phyloP scores from a whole-genome alignment of 139 green algal genomes.

The Eudorina sp. region DNA sequence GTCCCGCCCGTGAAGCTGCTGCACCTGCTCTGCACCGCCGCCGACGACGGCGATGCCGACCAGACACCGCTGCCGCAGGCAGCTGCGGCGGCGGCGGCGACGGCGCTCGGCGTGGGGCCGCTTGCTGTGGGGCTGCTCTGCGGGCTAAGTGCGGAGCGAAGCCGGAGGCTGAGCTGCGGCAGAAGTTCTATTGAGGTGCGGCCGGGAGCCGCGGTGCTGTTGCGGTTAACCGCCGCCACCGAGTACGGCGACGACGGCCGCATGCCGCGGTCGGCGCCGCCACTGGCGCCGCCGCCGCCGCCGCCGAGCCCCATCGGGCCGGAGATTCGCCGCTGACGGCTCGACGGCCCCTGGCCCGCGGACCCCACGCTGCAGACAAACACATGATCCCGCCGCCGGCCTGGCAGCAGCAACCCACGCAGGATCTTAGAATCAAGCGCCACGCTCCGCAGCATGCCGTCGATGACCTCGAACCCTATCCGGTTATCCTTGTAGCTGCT shows the following conservation, averaged over 20 bases:
- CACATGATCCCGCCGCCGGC: slow-evolving; percentile 10
- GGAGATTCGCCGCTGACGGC: neutral
- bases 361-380: neutral
- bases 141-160: too few species aligned
- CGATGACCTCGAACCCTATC: slow-evolving; percentile 6
- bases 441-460: slow-evolving; percentile 31
- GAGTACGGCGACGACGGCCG: slow-evolving; percentile 16
- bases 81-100: neutral
- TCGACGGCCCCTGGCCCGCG: too few species aligned
- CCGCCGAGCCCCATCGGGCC: neutral
- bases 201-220: too few species aligned
- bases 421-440: slow-evolving; percentile 5
- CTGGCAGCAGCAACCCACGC: slow-evolving; percentile 25
- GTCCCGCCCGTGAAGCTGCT: slow-evolving; percentile 2
- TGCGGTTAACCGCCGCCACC: too few species aligned
- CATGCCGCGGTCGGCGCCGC: neutral
- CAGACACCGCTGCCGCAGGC: neutral
- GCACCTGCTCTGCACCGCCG: too few species aligned
- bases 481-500: slow-evolving; percentile 1
- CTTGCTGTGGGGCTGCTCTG: too few species aligned
- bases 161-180: too few species aligned
- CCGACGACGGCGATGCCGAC: neutral
- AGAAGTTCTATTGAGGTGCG: too few species aligned
- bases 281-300: neutral
- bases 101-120: too few species aligned